Percentiles rank a stretch among this genome's conserved stretches.
Evolutionary conservation across 1,284 basidiomycete species (phyloP).

Genomic region (Chalciporus sp.): DNA sequence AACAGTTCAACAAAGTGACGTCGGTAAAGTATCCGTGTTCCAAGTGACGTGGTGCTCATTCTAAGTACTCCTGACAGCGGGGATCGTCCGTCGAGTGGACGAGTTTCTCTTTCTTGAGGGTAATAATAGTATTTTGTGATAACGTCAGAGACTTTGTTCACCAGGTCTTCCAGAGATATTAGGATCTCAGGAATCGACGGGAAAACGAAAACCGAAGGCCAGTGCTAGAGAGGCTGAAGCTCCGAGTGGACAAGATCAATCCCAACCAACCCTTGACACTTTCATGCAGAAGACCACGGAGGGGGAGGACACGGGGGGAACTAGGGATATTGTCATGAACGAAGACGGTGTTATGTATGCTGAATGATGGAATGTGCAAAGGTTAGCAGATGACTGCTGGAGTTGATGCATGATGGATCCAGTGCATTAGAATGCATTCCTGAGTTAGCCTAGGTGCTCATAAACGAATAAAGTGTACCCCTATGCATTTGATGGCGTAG

Average conservation of each 20-base stretch:
- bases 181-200: constrained; percentile 47
- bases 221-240: constrained; percentile 16
- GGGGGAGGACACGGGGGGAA: constrained; percentile 24
- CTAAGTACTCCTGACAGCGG: constrained; percentile 42
- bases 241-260: constrained; percentile 20
- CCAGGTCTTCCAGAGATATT: constrained; percentile 50
- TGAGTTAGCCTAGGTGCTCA: too few species aligned
- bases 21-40: constrained; percentile 48
- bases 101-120: constrained; percentile 74
- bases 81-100: constrained; percentile 63
- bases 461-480: too few species aligned
- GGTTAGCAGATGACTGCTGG: not conserved
- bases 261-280: constrained; percentile 45
- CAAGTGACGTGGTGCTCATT: not conserved
- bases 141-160: constrained; percentile 3
- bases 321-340: constrained; percentile 26
- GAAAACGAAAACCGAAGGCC: constrained; percentile 45
- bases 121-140: constrained; percentile 46
- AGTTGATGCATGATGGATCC: too few species aligned
- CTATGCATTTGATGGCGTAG: too few species aligned
- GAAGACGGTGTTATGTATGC: constrained; percentile 38
- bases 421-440: too few species aligned
- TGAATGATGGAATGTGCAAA: constrained; percentile 17
- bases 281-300: constrained; percentile 38
- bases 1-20: constrained; percentile 70